Evolutionary conservation across 1,139 yeast genomes (phyloP), one percentile per base, ranked within the genome.

Genomic region (Yamadazyma triangularis): DNA sequence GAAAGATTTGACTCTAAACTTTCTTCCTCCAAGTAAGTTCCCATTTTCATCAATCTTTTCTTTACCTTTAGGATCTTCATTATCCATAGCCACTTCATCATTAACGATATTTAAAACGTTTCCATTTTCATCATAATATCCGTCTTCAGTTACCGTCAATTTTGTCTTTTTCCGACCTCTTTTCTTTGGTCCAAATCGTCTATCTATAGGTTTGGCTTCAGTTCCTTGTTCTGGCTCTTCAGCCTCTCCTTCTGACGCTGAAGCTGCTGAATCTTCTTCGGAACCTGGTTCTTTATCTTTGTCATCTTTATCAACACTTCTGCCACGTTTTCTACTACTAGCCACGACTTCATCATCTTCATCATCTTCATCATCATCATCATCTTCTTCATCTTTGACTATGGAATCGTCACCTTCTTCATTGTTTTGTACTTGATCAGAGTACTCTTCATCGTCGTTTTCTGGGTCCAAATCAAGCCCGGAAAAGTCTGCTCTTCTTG

Each of bases 51-150:
- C 80, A 26, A 91, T 76, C 55, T 91, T 91, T 12, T 64, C 70
- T 37, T 79, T 83, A 27, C 97, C 97, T 36, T 77, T 78, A 4
- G 79, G 75, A 56, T 91, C 97, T 41, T 74, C 82, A 36, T 61
- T 53, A 1, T 84, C 84, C n/a, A 88, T 68, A 4, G 74, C 77
- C 30, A 82, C 79, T 60, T 91, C 97, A 51, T 89, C 96, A 45
- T 81, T 73, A n/a, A 61, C 64, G 4, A 87, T 70, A 25, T 68
- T 67, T 36, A 78, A 60, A 11, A 70, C 67, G 37, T 71, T 67
- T 7, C 77, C 77, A 18, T 72, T 69, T 30, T 68, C 74, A 48
- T 72, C 78, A 38, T 61, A 42, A 22, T 33, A 58, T 2, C 68
- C 70, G 28, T 64, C 71, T 28, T 64, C 71, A 13, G 57, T 51